Evolutionary conservation across 164 flowering plant species (phyloP), one percentile per base, ranked within the genome.

Genomic region (Umbellularia californica): DNA sequence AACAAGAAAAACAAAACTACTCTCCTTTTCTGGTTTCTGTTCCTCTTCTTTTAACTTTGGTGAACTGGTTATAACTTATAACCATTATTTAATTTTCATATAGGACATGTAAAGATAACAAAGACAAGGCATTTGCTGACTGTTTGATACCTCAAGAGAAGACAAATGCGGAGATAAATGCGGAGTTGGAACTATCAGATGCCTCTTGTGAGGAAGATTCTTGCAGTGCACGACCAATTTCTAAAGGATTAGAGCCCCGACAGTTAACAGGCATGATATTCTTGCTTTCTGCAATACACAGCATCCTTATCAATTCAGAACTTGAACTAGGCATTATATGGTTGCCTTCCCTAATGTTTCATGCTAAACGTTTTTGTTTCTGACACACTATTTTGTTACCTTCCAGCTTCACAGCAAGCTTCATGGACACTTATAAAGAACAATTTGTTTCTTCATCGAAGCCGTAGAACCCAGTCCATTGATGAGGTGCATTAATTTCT

Each of bases 101-200:
- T 75, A 96, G 99, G 99, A 86, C 89, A 70, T 96, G 99, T 76
- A 87, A 85, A 82, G 98, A 96, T 74, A 96, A 92, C 84, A 50
- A 72, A 77, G 97, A 96, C 80, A 84, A 85, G 83, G 82, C 81
- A 33, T 96, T 88, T 87, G 92, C 97, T 70, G 90, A 88, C 77
- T 96, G 99, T 81, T 91, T 95, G 82, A 82, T 88, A 58, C 94
- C 94, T 68, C 99, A 94, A 87, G 98, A 88, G 85, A 96, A 87
- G 86, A 84, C 98, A 73, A 89, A 96, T 88, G 90, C 87, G 50
- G 98, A 88, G 64, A 94, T 96, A 67, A 94, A 96, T 81, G 88
- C 89, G 5, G 99, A 96, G 86, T 83, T 96, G 90, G 89, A 89
- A 68, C 81, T 96, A 88, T 89, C 97, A 68, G 98, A 91, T 80